Base-by-base conservation (phyloP, 1,284 basidiomycete genomes). In the Pseudozyma sp. region DNA sequence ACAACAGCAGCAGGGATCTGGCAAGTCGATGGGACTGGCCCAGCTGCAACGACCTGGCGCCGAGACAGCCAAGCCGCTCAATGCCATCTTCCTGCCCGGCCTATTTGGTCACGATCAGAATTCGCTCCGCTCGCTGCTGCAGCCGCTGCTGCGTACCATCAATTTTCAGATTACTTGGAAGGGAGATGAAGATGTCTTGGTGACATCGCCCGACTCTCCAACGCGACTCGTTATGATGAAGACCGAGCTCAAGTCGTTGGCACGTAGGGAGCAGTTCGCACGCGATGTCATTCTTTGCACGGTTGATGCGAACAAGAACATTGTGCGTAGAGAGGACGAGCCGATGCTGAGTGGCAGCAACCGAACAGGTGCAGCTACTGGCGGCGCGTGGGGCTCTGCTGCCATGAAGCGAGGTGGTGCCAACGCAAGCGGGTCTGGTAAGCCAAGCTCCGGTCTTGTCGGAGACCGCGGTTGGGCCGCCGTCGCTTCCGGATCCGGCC, bases 101-200 rank as follows among this genome's bases (percentile, higher is more conserved):
- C 75, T 81, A 1, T 81, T 81, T 61, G 80, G 80, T 4, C 68
- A 78, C 39, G 79, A 81, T 49, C 65, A 74, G 37, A 60, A 66
- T 24, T 75, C 71, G 44, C 51, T 81, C 19, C 59, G 67, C 30
- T 34, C 39, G 35, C 67, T 77, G 7, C 45, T 81, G 45, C 66
- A 71, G 31, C 67, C 68, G 6, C 46, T 68, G 19, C 57, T 75
- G 29, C 52, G 56, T 9, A 71, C 62, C 17, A 68, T 73, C 48
- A 52, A 59, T 31, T 78, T 77, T 57, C 17, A 42, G 1, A 47
- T 78, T 11, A 70, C 67, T 5, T 81, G 78, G 78, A 60, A 71
- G 47, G 71, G 72, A 11, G 78, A 81, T 48, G 78, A 81, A 48
- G 77, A 81, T 52, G 79, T 81, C n/a, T 29, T 81, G 10, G 37